These are phyloP conservation scores for Boletus subcaerulescens DNA, from an alignment of 768 basidiomycete species.

Conservation along the genomic window DNA sequence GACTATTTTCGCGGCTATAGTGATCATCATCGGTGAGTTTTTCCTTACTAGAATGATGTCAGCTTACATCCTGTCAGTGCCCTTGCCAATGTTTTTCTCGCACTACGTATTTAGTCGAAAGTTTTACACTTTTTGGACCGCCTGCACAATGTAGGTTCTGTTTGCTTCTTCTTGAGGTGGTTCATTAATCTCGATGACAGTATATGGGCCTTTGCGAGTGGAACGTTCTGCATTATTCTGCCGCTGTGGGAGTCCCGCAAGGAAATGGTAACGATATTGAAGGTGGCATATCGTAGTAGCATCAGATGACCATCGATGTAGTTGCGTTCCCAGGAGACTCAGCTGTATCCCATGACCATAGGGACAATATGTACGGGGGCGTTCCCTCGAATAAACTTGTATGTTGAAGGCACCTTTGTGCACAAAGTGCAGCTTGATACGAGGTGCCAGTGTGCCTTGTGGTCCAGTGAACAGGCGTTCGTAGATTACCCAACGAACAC, in stretches of 20 bases:
- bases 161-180: background rate
- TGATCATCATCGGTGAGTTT: constrained; percentile 32
- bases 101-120: constrained; percentile 34
- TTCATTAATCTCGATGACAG: constrained; percentile 16
- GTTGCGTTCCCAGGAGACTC: background rate
- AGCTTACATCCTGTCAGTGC: constrained; percentile 23
- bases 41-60: background rate
- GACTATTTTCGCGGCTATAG: constrained; percentile 30
- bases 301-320: background rate
- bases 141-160: constrained; percentile 35
- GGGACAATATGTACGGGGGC: too few species aligned
- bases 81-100: constrained; percentile 40
- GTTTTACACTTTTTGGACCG: constrained; percentile 39
- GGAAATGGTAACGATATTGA: constrained; percentile 30
- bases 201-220: constrained; percentile 36
- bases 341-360: background rate
- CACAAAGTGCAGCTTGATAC: too few species aligned
- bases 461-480: too few species aligned
- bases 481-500: too few species aligned
- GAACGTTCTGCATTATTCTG: constrained; percentile 37
- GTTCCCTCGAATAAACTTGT: too few species aligned
- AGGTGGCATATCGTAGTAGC: constrained; percentile 9
- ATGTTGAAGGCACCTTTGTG: too few species aligned
- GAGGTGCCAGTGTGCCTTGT: too few species aligned
- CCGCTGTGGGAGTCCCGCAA: constrained; percentile 36